phyloP scores from a whole-genome alignment of 768 basidiomycete species.

The Podaxis sp. region DNA sequence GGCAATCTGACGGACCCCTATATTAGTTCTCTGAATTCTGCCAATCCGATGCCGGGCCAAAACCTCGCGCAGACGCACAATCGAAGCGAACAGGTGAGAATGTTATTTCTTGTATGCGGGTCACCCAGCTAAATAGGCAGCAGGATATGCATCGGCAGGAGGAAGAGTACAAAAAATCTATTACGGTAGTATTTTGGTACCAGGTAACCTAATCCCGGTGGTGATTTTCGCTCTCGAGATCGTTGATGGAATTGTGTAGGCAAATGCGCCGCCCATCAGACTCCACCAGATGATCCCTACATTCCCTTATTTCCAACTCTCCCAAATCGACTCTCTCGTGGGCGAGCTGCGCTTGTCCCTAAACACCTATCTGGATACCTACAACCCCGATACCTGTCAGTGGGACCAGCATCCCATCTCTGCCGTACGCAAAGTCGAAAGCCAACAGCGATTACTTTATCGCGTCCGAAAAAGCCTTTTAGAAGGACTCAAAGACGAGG shows the following conservation, averaged over 20 bases:
- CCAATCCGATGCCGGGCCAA: conserved; percentile 4
- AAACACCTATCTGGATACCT: conserved; percentile 61
- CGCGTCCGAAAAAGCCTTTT: conserved; percentile 58
- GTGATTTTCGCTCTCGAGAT: not conserved
- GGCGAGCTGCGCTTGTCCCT: conserved; percentile 52
- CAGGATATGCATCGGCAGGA: conserved; percentile 41
- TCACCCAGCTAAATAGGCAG: not conserved
- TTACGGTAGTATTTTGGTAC: conserved; percentile 72
- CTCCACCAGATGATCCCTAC: conserved; percentile 57
- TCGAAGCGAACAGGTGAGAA: conserved; percentile 6
- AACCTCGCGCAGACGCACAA: not conserved
- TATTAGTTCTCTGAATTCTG: conserved; percentile 13
- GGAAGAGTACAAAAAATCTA: conserved; percentile 49
- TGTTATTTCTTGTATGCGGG: conserved; percentile 9
- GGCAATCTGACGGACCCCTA: conserved; percentile 10
- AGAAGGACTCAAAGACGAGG: conserved; percentile 53
- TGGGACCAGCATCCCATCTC: conserved; percentile 70
- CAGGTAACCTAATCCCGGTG: conserved; percentile 38
- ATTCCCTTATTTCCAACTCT: conserved; percentile 65
- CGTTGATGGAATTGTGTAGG: conserved; percentile 31
- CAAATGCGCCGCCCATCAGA: conserved; percentile 54
- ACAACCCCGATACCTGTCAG: conserved; percentile 48
- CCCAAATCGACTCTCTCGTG: conserved; percentile 50
- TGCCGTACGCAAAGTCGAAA: conserved; percentile 57
- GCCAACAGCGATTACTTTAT: conserved; percentile 63